phyloP scores from a whole-genome alignment of 2,329 filamentous ascomycete species.

The Ophiostoma pallidulum region DNA sequence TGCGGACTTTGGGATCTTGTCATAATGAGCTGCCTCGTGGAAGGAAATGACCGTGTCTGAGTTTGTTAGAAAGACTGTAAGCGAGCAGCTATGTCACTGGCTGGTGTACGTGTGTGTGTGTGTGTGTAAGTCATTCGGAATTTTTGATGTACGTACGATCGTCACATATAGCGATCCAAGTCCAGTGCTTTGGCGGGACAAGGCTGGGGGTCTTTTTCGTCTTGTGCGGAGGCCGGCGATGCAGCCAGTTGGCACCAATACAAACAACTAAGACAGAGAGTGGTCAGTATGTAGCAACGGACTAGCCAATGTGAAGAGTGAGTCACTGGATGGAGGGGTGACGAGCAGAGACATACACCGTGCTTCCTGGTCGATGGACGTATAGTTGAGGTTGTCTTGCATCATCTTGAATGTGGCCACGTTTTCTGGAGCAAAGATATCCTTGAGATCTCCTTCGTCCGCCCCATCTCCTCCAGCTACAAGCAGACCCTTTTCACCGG shows the following conservation, averaged over 20 bases:
- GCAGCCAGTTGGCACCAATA: constrained; percentile 60
- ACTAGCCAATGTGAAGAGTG: too few relatives aligned
- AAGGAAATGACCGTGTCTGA: constrained; percentile 60
- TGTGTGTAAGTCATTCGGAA: too few relatives aligned
- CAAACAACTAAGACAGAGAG: constrained; percentile 46
- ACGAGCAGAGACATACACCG: constrained; percentile 40
- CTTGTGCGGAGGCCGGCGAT: constrained; percentile 22
- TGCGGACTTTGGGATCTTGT: constrained; percentile 19
- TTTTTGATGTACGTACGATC: constrained; percentile 42
- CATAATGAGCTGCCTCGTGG: constrained; percentile 44
- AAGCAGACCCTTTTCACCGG: too few relatives aligned
- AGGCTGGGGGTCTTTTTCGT: constrained; percentile 25
- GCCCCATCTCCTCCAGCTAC: too few relatives aligned
- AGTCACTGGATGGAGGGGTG: too few relatives aligned
- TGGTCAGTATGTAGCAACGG: too few relatives aligned
- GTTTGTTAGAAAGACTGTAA: constrained; percentile 15
- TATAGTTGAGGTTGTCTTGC: constrained; percentile 66
- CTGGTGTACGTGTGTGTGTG: too few relatives aligned
- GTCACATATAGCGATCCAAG: constrained; percentile 60
- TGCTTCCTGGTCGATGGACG: constrained; percentile 59
- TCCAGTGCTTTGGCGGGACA: constrained; percentile 45
- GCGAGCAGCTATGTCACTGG: too few relatives aligned
- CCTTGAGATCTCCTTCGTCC: not conserved
- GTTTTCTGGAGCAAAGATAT: constrained; percentile 16
- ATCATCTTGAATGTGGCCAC: constrained; percentile 42